These are phyloP conservation scores for Russula compacta DNA, from an alignment of 768 basidiomycete species.

Conservation along the genomic window DNA sequence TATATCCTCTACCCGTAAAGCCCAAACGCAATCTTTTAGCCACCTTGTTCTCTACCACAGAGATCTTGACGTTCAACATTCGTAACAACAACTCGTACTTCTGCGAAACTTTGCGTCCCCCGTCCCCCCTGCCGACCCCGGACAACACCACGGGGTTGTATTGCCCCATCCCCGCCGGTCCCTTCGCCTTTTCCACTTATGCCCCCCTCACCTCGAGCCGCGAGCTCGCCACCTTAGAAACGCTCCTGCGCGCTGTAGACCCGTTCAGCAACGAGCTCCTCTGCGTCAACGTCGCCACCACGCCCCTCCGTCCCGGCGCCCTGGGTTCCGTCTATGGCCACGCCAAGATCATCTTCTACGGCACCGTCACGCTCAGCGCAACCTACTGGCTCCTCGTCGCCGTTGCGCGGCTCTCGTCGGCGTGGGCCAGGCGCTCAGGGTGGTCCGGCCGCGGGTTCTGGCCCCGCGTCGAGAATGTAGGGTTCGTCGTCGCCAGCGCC, in stretches of 20 bases:
- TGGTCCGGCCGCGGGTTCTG: constrained; percentile 54
- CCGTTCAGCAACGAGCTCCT: constrained; percentile 72
- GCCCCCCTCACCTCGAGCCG: constrained; percentile 58
- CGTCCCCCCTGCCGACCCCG: constrained; percentile 52
- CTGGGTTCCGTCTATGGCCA: constrained; percentile 52
- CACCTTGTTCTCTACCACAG: constrained; percentile 78
- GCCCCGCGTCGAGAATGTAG: constrained; percentile 70
- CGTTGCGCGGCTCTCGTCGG: constrained; percentile 72
- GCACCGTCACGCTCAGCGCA: constrained; percentile 60
- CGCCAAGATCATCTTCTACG: constrained; percentile 63
- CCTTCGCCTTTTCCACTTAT: constrained; percentile 71
- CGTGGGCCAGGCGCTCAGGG: constrained; percentile 67
- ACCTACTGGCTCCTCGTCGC: constrained; percentile 79
- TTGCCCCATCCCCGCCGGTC: constrained; percentile 75
- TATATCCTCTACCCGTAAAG: constrained; percentile 3
- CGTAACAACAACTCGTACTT: constrained; percentile 65
- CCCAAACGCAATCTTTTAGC: constrained; percentile 36
- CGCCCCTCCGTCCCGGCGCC: constrained; percentile 59
- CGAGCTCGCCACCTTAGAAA: constrained; percentile 74
- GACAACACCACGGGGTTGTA: constrained; percentile 33
- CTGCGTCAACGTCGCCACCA: constrained; percentile 71
- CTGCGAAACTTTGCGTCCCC: constrained; percentile 71
- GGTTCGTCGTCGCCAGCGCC: constrained; percentile 86
- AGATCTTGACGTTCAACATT: constrained; percentile 68
- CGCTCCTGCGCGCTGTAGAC: constrained; percentile 83